These are phyloP conservation scores for Eucalyptus erythrocorys DNA, from an alignment of 345 rosid species.

Conservation along the genomic window DNA sequence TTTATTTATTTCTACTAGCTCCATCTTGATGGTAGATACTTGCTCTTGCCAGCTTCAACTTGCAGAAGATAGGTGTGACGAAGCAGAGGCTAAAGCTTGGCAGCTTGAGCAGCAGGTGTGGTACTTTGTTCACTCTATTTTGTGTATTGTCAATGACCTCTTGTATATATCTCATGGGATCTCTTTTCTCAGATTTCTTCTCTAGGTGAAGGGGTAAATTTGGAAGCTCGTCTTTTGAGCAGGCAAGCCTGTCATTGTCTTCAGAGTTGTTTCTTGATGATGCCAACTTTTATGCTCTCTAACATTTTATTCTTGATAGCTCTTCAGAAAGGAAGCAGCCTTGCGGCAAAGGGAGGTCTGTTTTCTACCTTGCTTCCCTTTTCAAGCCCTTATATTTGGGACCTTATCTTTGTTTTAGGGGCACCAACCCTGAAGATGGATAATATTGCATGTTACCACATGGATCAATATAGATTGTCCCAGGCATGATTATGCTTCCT, in stretches of 20 bases:
- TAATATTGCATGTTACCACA: neutral
- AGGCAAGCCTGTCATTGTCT: conserved; percentile 34
- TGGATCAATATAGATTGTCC: neutral
- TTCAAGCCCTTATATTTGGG: neutral
- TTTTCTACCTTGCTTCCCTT: neutral
- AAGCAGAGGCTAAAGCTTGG: conserved; percentile 75
- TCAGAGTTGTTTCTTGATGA: neutral
- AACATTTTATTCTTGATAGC: conserved; percentile 2
- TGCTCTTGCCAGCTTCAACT: conserved; percentile 63
- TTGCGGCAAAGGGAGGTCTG: conserved; percentile 89
- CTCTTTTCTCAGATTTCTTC: conserved; percentile 46
- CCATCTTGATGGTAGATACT: neutral
- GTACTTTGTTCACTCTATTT: neutral
- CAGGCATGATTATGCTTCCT: neutral
- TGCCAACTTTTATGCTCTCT: neutral
- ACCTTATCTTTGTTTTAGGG: neutral
- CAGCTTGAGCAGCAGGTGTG: conserved; percentile 81
- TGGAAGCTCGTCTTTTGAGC: conserved; percentile 77
- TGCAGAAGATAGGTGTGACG: conserved; percentile 82
- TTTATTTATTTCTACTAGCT: neutral
- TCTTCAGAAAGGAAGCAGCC: conserved; percentile 83
- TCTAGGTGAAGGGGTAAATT: conserved; percentile 81
- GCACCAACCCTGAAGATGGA: neutral
- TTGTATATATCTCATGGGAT: neutral
- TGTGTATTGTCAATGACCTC: neutral